These are phyloP conservation scores for Trichoderma koningiopsis DNA, from an alignment of 2,329 filamentous ascomycete species.

Conservation along the genomic window DNA sequence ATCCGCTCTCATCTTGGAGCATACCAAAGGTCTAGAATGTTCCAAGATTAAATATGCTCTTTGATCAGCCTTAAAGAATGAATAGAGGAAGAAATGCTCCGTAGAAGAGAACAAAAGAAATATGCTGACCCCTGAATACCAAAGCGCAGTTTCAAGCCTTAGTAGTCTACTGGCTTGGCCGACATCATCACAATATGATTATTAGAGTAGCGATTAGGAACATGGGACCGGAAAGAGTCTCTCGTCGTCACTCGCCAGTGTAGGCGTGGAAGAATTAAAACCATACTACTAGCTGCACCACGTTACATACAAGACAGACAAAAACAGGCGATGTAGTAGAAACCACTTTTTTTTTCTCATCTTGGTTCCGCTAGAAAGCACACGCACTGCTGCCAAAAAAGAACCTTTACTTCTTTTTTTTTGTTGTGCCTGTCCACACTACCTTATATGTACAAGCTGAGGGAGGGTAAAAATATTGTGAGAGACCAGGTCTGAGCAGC, in stretches of 20 bases:
- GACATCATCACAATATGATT: neutral
- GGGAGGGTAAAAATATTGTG: conserved; percentile 28
- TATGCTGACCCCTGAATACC: neutral
- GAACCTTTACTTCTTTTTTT: conserved; percentile 28
- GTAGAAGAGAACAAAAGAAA: neutral
- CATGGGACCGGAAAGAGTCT: neutral
- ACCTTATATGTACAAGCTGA: conserved; percentile 42
- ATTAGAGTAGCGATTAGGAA: neutral
- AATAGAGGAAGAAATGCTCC: neutral
- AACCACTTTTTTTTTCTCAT: conserved; percentile 4
- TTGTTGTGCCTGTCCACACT: conserved; percentile 46
- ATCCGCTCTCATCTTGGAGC: neutral
- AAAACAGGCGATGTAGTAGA: conserved; percentile 4
- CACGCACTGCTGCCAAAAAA: conserved; percentile 19
- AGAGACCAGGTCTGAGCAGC: conserved; percentile 30
- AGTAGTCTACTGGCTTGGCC: neutral
- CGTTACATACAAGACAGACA: conserved; percentile 23
- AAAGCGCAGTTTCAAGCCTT: neutral
- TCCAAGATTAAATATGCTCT: neutral
- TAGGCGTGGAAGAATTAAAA: conserved; percentile 9
- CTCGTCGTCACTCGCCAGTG: conserved; percentile 18
- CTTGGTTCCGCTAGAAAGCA: conserved; percentile 14
- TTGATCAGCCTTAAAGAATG: neutral
- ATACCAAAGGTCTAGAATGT: neutral
- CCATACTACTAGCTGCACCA: conserved; percentile 23